Evolutionary conservation across 495 filamentous ascomycete genomes (phyloP), one percentile per base, ranked within the genome.

Genomic region (Cercophora sp.): DNA sequence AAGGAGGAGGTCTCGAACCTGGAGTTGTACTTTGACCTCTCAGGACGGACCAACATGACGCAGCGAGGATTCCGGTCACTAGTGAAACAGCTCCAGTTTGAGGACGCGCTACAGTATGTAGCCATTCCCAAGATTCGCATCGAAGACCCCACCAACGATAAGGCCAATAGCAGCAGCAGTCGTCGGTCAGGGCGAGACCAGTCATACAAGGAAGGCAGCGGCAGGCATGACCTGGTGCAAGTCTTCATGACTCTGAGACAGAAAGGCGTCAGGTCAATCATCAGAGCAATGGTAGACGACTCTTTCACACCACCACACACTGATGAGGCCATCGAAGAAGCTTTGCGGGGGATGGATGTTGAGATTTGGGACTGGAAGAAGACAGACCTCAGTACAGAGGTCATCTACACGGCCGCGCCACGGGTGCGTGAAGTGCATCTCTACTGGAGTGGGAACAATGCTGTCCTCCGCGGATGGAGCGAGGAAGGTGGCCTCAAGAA

Each of bases 71-170:
- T 66, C 22, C 25, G 41, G 34, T 50, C 52, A 3, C 50, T 58
- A 11, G n/a, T 64, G 2, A 40, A 52, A 2, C 57, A 64, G 16
- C 54, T 70, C 36, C 34, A 61, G 16, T 64, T 71, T 26, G 60
- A 69, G n/a, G 61, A 61, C 18, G 56, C 62, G 20, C 56, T 67
- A 4, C 64, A 67, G 52, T 71, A 64, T 37, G 62, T 69, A 8
- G 56, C 51, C 9, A 57, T 70, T 23, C 62, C 62, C 20, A 52
- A 51, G 20, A 22, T 63, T 37, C 56, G 36, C 27, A 50, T 63
- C 24, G 48, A 58, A 15, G 50, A 54, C 23, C n/a, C 25, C 10
- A 56, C 27, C 8, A 11, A 18, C 25, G 19, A 54, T 5, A 31
- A 47, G 20, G 13, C 51, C 20, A 51, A 48, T 24, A 53, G 29